These are phyloP conservation scores for Eutrema yunnanense DNA, from an alignment of 345 rosid genomes.

Conservation along the genomic window DNA sequence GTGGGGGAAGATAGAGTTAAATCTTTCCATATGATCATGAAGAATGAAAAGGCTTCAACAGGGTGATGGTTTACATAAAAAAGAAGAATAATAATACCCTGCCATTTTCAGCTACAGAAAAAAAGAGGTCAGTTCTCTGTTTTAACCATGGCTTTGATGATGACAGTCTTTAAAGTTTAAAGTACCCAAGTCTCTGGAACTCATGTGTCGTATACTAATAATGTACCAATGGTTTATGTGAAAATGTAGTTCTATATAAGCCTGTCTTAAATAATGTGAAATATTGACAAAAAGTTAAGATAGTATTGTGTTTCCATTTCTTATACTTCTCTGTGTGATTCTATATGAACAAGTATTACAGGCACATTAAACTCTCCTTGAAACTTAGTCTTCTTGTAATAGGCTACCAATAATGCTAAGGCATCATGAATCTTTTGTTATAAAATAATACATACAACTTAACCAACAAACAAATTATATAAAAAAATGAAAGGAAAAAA, in stretches of 20 bases:
- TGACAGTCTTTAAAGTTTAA: background rate
- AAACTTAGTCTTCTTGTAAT: background rate
- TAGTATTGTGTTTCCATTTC: background rate
- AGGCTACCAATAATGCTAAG: background rate
- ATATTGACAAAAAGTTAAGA: background rate
- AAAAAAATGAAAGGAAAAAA: background rate
- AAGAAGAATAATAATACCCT: background rate
- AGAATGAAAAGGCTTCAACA: slow-evolving; percentile 91
- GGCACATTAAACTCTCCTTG: background rate
- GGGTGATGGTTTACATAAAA: slow-evolving; percentile 30
- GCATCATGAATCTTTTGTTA: background rate
- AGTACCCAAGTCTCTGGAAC: background rate
- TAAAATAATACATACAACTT: background rate
- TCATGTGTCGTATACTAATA: background rate
- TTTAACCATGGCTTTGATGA: background rate
- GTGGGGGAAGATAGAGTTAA: slow-evolving; percentile 76
- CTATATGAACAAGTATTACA: background rate
- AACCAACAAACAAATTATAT: background rate
- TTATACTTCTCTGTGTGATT: background rate
- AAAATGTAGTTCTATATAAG: background rate
- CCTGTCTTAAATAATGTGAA: background rate
- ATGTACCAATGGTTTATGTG: background rate
- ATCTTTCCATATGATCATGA: slow-evolving; percentile 95
- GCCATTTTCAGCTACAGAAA: background rate
- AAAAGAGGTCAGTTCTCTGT: slow-evolving; percentile 3